Evolutionary conservation across 2,329 filamentous ascomycete genomes (phyloP), one percentile per base, ranked within the genome.

Genomic region (Paracorniculantispora psalliotae): DNA sequence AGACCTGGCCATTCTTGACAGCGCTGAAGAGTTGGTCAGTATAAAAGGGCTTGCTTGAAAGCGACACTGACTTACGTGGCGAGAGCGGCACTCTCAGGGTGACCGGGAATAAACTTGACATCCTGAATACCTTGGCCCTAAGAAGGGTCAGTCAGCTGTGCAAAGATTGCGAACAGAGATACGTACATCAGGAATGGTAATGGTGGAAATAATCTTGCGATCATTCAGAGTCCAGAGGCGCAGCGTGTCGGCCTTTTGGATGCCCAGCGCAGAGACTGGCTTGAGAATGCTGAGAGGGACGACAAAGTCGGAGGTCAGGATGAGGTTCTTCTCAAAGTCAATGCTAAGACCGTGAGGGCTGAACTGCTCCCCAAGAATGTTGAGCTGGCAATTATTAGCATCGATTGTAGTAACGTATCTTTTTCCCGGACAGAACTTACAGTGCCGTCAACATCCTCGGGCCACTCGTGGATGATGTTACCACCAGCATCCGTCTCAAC

Each of bases 61-160:
- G 30, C 6, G 12, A 33, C 12, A 33, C 6, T 33, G 30, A 33
- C 69, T 65, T 59, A 70, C 69, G 82, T 85, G 9, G 83, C 83
- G 25, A 86, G 72, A 12, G 83, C 83, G 33, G 83, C 83, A 35
- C 73, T 74, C 62, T 86, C 83, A 7, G 73, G 67, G 73, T 86
- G 82, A 9, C 81, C 80, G 1, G 83, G 84, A 62, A 86, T 86
- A 71, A 86, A 85, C 69, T 87, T 87, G 66, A 87, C 80, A 62
- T 87, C 83, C 65, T 86, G 83, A 53, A 86, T 86, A 61, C 83
- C 83, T 43, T 77, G 75, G 37, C 82, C 81, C 72, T 75, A 26
- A n/a, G 30, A 8, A 17, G 5, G 41, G 15, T 57, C 53, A 47
- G 63, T 56, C 19, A 33, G 9, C 17, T 6, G 30, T 57, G 5